phyloP scores from a whole-genome alignment of 371 early-diverging fungal species.

The Mortierella sp. region DNA sequence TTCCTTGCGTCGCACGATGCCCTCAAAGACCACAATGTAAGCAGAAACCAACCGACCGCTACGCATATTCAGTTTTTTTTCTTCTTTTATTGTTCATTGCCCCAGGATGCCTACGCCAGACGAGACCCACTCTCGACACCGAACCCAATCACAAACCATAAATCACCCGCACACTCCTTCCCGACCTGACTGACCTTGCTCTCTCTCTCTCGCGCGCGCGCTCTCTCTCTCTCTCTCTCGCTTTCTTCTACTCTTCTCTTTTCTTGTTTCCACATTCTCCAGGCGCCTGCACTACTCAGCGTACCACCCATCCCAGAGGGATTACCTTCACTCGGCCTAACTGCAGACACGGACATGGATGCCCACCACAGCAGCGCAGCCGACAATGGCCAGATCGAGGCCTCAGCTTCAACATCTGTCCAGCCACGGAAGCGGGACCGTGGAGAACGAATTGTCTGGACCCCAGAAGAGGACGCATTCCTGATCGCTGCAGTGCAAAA shows the following conservation, averaged over 20 bases:
- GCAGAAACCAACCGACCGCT: too few relatives aligned
- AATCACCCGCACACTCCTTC: background rate
- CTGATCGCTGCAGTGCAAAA: constrained; percentile 75
- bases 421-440: constrained; percentile 2
- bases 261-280: background rate
- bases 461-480: constrained; percentile 77
- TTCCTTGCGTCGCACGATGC: constrained; percentile 33
- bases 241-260: background rate
- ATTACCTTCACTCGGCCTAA: background rate
- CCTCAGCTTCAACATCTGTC: too few relatives aligned
- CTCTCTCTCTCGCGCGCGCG: background rate
- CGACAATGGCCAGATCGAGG: background rate
- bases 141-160: background rate
- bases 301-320: background rate
- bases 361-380: background rate
- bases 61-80: too few relatives aligned
- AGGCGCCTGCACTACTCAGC: background rate
- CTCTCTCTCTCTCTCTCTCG: background rate
- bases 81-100: background rate
- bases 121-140: background rate
- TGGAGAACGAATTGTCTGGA: constrained; percentile 65
- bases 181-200: background rate
- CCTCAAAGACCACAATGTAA: constrained; percentile 39
- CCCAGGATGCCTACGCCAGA: too few relatives aligned
- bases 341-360: background rate